phyloP scores from a whole-genome alignment of 163 green algal species.

The Coccomyxa subellipsoidea region DNA sequence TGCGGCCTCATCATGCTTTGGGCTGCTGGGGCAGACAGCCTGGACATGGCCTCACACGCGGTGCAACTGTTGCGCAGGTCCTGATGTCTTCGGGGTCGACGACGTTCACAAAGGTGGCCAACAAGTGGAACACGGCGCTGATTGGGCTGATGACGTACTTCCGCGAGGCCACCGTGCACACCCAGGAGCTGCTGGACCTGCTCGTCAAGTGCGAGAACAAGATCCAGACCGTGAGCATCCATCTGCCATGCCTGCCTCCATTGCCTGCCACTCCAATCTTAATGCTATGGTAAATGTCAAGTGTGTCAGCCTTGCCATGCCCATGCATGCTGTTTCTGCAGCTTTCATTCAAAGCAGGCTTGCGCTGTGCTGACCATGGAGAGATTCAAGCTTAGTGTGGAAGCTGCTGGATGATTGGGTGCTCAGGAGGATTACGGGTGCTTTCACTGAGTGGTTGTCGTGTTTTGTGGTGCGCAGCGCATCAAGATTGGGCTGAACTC shows the following conservation, averaged over 20 bases:
- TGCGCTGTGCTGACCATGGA: too few relatives aligned
- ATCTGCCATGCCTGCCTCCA: background rate
- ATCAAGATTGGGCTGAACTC: conserved; percentile 99
- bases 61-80: conserved; percentile 54
- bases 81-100: conserved; percentile 97
- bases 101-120: conserved; percentile 99
- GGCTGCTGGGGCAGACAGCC: too few relatives aligned
- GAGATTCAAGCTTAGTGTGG: too few relatives aligned
- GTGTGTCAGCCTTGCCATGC: too few relatives aligned
- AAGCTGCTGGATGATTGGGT: too few relatives aligned
- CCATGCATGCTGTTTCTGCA: too few relatives aligned
- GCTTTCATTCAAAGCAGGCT: too few relatives aligned
- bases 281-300: too few relatives aligned
- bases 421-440: background rate
- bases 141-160: conserved; percentile 99
- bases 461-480: conserved; percentile 43
- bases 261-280: too few relatives aligned
- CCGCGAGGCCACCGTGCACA: conserved; percentile 96
- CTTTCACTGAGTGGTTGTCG: background rate
- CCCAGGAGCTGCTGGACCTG: conserved; percentile 98
- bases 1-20: too few relatives aligned
- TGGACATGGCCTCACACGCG: too few relatives aligned
- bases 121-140: conserved; percentile 95
- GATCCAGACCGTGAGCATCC: conserved; percentile 89
- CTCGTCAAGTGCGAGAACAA: conserved; percentile 99